These are phyloP conservation scores for Acrocalymma vagum DNA, from an alignment of 2,329 filamentous ascomycete species.

Conservation along the genomic window DNA sequence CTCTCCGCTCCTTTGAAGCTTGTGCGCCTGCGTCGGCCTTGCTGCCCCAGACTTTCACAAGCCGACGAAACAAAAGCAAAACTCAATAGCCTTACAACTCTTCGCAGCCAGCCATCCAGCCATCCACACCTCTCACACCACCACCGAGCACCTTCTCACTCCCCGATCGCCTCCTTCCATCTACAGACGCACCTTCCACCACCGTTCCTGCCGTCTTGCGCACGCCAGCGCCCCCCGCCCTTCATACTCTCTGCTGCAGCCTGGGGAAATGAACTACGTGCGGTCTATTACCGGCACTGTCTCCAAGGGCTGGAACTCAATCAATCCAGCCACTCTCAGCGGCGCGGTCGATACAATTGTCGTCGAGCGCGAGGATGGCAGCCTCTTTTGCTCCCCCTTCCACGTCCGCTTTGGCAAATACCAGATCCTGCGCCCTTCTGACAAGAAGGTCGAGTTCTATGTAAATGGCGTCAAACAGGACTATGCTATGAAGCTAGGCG, in stretches of 20 bases:
- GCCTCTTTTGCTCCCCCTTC: constrained; percentile 91
- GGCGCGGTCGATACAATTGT: constrained; percentile 99
- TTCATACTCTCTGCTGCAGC: background rate
- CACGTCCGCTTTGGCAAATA: constrained; percentile 99
- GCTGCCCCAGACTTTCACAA: too few relatives aligned
- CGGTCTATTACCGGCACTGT: constrained; percentile 94
- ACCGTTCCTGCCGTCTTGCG: constrained; percentile 2
- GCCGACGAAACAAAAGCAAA: too few relatives aligned
- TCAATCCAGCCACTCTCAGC: constrained; percentile 96
- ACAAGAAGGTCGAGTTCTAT: constrained; percentile 98
- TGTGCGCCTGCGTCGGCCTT: too few relatives aligned
- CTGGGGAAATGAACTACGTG: constrained; percentile 99
- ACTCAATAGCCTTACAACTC: constrained; percentile 1
- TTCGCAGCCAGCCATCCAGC: background rate
- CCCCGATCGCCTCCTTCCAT: background rate
- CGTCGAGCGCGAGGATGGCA: constrained; percentile 91
- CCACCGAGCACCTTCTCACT: background rate
- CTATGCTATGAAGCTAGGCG: constrained; percentile 97
- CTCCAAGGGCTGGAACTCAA: constrained; percentile 98
- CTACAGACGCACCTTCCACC: constrained; percentile 1
- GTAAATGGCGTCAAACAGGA: constrained; percentile 93
- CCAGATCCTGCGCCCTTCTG: constrained; percentile 89
- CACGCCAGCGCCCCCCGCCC: constrained; percentile 1
- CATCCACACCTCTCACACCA: background rate
- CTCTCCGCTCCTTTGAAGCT: too few relatives aligned